Percentiles rank a stretch among this genome's conserved stretches.
Conservation (phyloP, 768 basidiomycete species). For the Collybiopsis confluens region DNA sequence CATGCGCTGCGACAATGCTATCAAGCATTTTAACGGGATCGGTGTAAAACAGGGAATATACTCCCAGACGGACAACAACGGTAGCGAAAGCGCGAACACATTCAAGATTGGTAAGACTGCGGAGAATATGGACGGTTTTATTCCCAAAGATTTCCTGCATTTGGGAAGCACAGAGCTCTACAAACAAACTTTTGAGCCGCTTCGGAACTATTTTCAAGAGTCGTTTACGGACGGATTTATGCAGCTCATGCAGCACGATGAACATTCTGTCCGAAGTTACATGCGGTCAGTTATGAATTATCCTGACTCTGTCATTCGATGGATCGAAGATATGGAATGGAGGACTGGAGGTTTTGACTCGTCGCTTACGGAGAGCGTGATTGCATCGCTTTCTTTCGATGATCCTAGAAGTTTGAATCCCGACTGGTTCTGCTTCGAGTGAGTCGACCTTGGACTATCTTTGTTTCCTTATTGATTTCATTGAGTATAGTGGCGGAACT, state of each 20-base stretch:
- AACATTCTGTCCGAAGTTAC: not conserved
- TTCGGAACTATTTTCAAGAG: too few species aligned
- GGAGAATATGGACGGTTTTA: too few species aligned
- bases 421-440: not conserved
- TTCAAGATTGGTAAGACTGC: too few species aligned
- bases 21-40: constrained; percentile 12
- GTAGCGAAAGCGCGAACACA: too few species aligned
- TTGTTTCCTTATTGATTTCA: not conserved
- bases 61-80: too few species aligned
- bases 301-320: not conserved
- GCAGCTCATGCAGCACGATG: too few species aligned
- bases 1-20: constrained; percentile 11
- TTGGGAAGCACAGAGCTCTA: too few species aligned
- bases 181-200: too few species aligned
- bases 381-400: not conserved
- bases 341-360: not conserved
- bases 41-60: not conserved
- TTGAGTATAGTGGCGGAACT: not conserved
- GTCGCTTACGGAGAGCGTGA: not conserved
- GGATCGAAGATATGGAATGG: not conserved
- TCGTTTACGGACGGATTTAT: too few species aligned
- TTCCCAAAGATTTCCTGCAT: too few species aligned
- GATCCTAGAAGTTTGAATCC: not conserved
- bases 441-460: not conserved
- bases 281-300: not conserved